Conservation (phyloP, 2,329 filamentous ascomycete species). For the Colletotrichum sp. region DNA sequence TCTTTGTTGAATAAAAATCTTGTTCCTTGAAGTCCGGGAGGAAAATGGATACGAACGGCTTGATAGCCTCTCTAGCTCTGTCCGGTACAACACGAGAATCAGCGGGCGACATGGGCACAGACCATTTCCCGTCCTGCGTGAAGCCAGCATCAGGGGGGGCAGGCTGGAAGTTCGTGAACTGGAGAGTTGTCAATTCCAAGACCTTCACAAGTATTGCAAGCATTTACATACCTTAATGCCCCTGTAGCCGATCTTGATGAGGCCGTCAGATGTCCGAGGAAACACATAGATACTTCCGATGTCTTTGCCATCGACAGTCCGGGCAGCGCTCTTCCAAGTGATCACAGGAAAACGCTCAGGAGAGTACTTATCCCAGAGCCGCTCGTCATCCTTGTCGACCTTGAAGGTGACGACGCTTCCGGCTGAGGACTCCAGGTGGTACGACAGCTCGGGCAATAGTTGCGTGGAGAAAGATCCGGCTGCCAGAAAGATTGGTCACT, state of each 20-base stretch:
- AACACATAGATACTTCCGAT: conserved; percentile 33
- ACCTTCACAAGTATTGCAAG: conserved; percentile 17
- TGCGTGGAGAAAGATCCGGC: conserved; percentile 37
- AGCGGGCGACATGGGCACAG: conserved; percentile 29
- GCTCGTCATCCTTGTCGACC: conserved; percentile 22
- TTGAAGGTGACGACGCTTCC: conserved; percentile 24
- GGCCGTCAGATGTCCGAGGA: conserved; percentile 26
- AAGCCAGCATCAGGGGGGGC: conserved; percentile 31
- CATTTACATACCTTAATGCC: conserved; percentile 40
- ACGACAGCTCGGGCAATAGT: conserved; percentile 23
- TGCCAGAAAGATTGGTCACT: background rate
- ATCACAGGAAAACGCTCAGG: conserved; percentile 35
- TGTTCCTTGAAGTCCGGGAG: conserved; percentile 44
- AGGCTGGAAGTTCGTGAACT: conserved; percentile 33
- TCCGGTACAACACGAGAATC: conserved; percentile 26
- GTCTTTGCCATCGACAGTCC: conserved; percentile 31
- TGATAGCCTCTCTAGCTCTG: conserved; percentile 26
- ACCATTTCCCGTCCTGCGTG: conserved; percentile 34
- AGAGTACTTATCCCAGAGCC: conserved; percentile 36
- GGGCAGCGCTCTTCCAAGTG: conserved; percentile 33
- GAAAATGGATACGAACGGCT: conserved; percentile 39
- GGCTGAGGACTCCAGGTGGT: conserved; percentile 26
- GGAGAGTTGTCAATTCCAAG: background rate
- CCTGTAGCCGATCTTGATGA: conserved; percentile 33
- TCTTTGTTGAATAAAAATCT: conserved; percentile 43